These are phyloP conservation scores for Rutstroemia sydowiana DNA, from an alignment of 2,329 filamentous ascomycete genomes.

Conservation along the genomic window DNA sequence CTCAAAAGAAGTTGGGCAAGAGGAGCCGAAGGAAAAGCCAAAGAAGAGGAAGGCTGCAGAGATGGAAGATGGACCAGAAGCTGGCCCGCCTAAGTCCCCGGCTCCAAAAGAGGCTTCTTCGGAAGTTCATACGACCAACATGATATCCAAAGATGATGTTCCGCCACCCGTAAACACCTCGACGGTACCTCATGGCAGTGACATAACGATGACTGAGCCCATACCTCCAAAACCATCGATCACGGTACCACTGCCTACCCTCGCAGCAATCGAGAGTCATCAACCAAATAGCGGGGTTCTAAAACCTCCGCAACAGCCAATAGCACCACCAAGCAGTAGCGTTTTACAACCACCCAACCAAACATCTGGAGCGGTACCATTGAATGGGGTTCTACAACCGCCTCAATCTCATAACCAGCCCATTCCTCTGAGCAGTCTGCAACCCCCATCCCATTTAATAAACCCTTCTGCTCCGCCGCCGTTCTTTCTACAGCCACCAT, in stretches of 20 bases:
- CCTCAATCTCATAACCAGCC: slow-evolving; percentile 9
- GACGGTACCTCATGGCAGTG: not conserved
- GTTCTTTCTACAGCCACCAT: slow-evolving; percentile 15
- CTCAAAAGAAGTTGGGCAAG: slow-evolving; percentile 49
- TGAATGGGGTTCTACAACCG: slow-evolving; percentile 4
- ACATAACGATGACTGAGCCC: not conserved
- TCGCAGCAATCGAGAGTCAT: slow-evolving; percentile 15
- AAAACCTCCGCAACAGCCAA: slow-evolving; percentile 7
- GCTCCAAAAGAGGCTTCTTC: not conserved
- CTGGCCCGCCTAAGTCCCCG: slow-evolving; percentile 1
- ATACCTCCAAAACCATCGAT: not conserved
- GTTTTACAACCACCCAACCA: slow-evolving; percentile 9
- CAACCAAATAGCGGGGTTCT: slow-evolving; percentile 10
- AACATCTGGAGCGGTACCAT: slow-evolving; percentile 9
- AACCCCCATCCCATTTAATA: not conserved
- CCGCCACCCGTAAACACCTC: not conserved
- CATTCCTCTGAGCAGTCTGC: slow-evolving; percentile 2
- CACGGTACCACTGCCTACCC: not conserved
- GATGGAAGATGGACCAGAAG: slow-evolving; percentile 32
- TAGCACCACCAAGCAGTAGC: not conserved
- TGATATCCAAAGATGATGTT: not conserved
- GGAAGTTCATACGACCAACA: not conserved
- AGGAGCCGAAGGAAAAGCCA: slow-evolving; percentile 47
- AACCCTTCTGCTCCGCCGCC: slow-evolving; percentile 8
- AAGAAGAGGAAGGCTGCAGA: slow-evolving; percentile 48